A percentile compares a stretch with the other conserved stretches of the same genome.
Evolutionary conservation across 768 basidiomycete species (phyloP).

Genomic region (Amylocystis lapponica): DNA sequence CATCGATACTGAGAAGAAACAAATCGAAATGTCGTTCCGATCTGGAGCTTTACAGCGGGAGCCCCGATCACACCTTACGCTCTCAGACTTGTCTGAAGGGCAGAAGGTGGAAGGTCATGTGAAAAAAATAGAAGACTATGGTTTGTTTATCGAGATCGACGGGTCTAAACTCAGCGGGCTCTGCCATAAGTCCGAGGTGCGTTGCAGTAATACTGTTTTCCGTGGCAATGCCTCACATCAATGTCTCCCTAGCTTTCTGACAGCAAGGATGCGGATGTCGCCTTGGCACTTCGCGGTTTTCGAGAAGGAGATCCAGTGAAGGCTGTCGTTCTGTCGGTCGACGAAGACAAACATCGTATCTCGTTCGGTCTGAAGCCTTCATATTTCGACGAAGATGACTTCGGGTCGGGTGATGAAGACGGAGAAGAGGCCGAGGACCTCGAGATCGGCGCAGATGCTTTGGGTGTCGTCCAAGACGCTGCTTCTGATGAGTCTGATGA

Average conservation of each 20-base stretch:
- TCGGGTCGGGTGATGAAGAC: constrained; percentile 33
- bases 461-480: constrained; percentile 28
- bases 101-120: constrained; percentile 78
- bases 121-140: constrained; percentile 81
- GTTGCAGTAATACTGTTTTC: constrained; percentile 12
- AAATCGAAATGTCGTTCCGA: constrained; percentile 89
- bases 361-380: constrained; percentile 84
- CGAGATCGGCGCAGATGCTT: constrained; percentile 21
- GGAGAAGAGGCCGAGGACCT: constrained; percentile 16
- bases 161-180: constrained; percentile 81
- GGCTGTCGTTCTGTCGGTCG: constrained; percentile 66
- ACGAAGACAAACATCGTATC: constrained; percentile 75
- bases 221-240: not conserved
- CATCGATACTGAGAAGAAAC: constrained; percentile 61
- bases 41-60: constrained; percentile 48
- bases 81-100: constrained; percentile 63
- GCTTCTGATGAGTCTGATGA: constrained; percentile 10
- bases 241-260: constrained; percentile 66
- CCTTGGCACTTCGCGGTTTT: constrained; percentile 74
- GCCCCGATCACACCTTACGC: constrained; percentile 30
- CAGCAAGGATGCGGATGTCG: constrained; percentile 74
- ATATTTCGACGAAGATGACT: constrained; percentile 68
- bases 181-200: constrained; percentile 90
- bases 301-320: constrained; percentile 83
- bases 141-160: constrained; percentile 89